A percentile compares a stretch with the other conserved stretches of the same genome.
Evolutionary conservation across 768 basidiomycete species (phyloP).

Genomic region (Melanogaster broomeanus): DNA sequence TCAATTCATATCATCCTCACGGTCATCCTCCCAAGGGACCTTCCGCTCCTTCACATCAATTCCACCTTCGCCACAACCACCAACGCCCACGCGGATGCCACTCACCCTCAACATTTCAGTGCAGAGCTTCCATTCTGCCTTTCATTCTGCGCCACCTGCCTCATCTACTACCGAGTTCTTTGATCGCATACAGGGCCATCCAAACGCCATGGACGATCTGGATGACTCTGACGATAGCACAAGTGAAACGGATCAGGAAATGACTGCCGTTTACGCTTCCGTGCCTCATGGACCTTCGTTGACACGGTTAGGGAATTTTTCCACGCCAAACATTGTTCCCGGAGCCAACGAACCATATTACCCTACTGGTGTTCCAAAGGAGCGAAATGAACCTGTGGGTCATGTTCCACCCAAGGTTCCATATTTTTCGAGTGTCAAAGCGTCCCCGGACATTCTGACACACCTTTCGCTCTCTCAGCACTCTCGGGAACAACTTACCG

Average conservation of each 20-base stretch:
- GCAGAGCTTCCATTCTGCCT: conserved; percentile 41
- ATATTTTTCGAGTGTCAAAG: conserved; percentile 51
- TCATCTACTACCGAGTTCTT: conserved; percentile 73
- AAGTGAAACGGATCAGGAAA: conserved; percentile 41
- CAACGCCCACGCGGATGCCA: conserved; percentile 14
- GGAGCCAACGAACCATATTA: conserved; percentile 37
- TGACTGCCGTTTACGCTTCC: conserved; percentile 29
- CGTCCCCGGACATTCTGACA: conserved; percentile 31
- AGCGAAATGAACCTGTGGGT: conserved; percentile 52
- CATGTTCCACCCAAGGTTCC: conserved; percentile 46
- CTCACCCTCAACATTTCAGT: conserved; percentile 50
- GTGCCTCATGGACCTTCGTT: conserved; percentile 40
- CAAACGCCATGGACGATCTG: conserved; percentile 73
- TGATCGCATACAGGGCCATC: conserved; percentile 68
- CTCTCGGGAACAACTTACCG: conserved; percentile 41
- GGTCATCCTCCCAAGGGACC: conserved; percentile 32
- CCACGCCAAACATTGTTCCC: conserved; percentile 62
- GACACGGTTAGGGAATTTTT: conserved; percentile 69
- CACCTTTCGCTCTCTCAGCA: conserved; percentile 39
- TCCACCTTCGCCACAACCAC: conserved; percentile 23
- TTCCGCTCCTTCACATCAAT: conserved; percentile 32
- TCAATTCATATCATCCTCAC: conserved; percentile 15
- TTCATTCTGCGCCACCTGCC: conserved; percentile 65
- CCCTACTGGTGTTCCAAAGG: conserved; percentile 33
- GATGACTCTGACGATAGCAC: conserved; percentile 55